Conservation (phyloP, 306 rosid genomes). For the Crotalaria pallida region DNA sequence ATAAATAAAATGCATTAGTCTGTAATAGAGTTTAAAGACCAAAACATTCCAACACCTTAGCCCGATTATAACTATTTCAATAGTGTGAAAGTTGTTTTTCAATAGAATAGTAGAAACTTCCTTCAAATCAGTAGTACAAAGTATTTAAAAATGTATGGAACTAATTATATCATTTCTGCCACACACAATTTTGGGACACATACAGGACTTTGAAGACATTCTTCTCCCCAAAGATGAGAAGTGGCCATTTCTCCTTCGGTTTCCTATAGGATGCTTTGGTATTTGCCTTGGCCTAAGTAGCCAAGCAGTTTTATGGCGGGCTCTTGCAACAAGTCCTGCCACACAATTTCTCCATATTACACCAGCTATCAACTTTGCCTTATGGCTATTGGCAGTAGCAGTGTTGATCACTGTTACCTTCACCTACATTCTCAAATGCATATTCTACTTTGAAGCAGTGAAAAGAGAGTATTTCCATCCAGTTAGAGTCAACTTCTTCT, state of each 20-base stretch:
- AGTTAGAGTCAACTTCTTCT: slow-evolving; percentile 75
- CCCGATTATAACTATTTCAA: neutral
- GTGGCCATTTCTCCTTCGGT: slow-evolving; percentile 89
- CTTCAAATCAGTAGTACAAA: neutral
- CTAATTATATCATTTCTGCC: neutral
- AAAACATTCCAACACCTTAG: neutral
- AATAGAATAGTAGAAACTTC: neutral
- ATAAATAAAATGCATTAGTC: too few species aligned
- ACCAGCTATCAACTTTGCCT: slow-evolving; percentile 45
- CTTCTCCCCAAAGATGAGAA: slow-evolving; percentile 83
- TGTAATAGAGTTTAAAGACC: too few species aligned
- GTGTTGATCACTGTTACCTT: slow-evolving; percentile 42
- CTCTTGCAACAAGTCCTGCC: slow-evolving; percentile 74
- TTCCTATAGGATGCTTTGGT: slow-evolving; percentile 79
- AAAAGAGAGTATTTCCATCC: slow-evolving; percentile 83
- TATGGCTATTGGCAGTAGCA: slow-evolving; percentile 57
- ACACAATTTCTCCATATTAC: slow-evolving; percentile 52
- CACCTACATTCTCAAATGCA: slow-evolving; percentile 66
- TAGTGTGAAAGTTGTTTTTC: neutral
- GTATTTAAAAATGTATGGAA: neutral
- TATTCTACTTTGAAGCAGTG: slow-evolving; percentile 83
- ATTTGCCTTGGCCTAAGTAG: slow-evolving; percentile 86
- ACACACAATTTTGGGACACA: neutral
- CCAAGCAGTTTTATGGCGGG: slow-evolving; percentile 76
- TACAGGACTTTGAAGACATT: slow-evolving; percentile 70